phyloP scores from a whole-genome alignment of 1,284 basidiomycete species.

The Austroboletus novae-zelandiae region DNA sequence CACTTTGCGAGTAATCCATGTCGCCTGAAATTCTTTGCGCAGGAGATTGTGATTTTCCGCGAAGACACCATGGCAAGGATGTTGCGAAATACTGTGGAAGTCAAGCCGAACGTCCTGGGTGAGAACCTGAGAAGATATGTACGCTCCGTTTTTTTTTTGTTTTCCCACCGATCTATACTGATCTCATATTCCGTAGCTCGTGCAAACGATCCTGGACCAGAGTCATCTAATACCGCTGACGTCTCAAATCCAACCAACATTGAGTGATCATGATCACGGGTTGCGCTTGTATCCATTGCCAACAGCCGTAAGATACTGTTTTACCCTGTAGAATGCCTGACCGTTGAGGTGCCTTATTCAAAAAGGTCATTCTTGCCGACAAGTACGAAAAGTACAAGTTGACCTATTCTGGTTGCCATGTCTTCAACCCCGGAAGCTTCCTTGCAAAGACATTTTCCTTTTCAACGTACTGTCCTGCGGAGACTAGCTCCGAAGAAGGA shows the following conservation, averaged over 20 bases:
- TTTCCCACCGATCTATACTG: background rate
- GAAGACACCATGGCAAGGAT: slow-evolving; percentile 95
- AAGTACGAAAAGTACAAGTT: slow-evolving; percentile 95
- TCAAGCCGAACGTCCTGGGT: slow-evolving; percentile 73
- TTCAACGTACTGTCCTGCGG: slow-evolving; percentile 85
- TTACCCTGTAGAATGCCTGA: no score
- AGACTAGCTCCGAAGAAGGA: slow-evolving; percentile 73
- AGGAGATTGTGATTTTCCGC: slow-evolving; percentile 93
- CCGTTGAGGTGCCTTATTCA: background rate
- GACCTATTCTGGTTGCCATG: slow-evolving; percentile 98
- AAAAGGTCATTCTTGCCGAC: slow-evolving; percentile 91
- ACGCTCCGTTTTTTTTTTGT: slow-evolving; percentile 29
- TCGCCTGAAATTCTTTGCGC: slow-evolving; percentile 91
- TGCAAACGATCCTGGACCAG: slow-evolving; percentile 92
- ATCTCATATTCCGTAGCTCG: slow-evolving; percentile 56
- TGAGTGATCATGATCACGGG: slow-evolving; percentile 92
- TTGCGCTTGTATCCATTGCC: slow-evolving; percentile 94
- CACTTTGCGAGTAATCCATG: slow-evolving; percentile 92
- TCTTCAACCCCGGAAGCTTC: slow-evolving; percentile 96
- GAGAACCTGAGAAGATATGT: slow-evolving; percentile 88
- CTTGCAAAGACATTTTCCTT: slow-evolving; percentile 77
- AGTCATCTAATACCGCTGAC: slow-evolving; percentile 88
- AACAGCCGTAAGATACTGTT: slow-evolving; percentile 61
- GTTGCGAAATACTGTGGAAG: slow-evolving; percentile 86
- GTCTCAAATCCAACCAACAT: slow-evolving; percentile 78